Base-by-base conservation (phyloP, 352 stramenopile genomes). In the Globisporangium recalcitrans region DNA sequence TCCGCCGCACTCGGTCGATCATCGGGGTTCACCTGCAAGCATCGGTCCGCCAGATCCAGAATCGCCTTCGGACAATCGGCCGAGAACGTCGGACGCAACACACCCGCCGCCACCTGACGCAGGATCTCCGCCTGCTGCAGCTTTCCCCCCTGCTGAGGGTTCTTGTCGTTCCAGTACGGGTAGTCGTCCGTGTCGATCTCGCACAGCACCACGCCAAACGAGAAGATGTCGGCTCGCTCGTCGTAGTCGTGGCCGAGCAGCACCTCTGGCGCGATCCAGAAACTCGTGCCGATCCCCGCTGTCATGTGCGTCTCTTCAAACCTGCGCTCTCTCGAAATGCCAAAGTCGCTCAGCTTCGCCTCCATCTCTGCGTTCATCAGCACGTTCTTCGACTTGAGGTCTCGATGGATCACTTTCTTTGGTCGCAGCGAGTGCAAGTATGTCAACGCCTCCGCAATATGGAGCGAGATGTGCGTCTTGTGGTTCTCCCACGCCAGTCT, bases 321-420 rank as follows among this genome's bases (percentile, higher is more conserved):
- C 58, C 80, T 64, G 14, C 73, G 72, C 52, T 88, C 77, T 8
- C 80, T 76, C 0, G 76, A 88, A 16, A 88, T 72, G 21, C 80
- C 80, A 66, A 91, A 91, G 69, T 91, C 82, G 40, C 78, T 91
- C n/a, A 91, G 66, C 47, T 91, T 91, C 24, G 80, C 78, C 34
- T 87, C 70, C 70, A 87, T 73, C 31, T 83, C 70, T 1, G 67
- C 72, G 63, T 83, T 63, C 16, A 74, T 16, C 7, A 74, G 59
- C 46, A 73, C 67, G 52, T 73, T 73, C 36, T 65, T 68, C 1
- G 67, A 73, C 60, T 73, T 73, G 29, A 73, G 60, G 32, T 73
- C 67, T 14, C 67, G 67, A 40, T 73, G 67, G 49, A 71, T 71
- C 3, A 89, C n/a, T n/a, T n/a, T 48, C 59, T 80, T 84, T 6